Percentiles rank a stretch among this genome's conserved stretches.
Evolutionary conservation across 2,329 filamentous ascomycete species (phyloP).

Genomic region (Cordyceps cicadae): DNA sequence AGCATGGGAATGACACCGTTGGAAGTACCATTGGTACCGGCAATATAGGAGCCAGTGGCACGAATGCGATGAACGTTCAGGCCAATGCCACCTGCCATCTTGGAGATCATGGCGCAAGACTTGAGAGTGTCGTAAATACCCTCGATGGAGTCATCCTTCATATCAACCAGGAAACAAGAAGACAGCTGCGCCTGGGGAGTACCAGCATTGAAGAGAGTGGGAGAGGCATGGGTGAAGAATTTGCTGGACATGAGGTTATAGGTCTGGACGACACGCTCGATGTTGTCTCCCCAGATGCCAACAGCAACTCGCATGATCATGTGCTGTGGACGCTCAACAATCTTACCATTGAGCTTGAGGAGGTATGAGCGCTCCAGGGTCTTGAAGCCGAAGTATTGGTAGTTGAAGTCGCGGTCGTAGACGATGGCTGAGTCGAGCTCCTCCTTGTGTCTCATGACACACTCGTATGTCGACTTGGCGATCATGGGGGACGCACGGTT

Average conservation of each 20-base stretch:
- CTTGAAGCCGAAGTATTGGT: constrained; percentile 99
- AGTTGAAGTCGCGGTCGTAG: constrained; percentile 99
- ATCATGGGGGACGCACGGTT: constrained; percentile 83
- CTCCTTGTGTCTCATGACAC: constrained; percentile 89
- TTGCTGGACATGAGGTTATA: constrained; percentile 99
- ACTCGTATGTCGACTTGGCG: constrained; percentile 80
- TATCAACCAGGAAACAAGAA: constrained; percentile 97
- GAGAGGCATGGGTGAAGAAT: constrained; percentile 96
- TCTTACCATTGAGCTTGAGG: constrained; percentile 88
- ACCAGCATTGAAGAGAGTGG: constrained; percentile 95
- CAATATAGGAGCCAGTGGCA: constrained; percentile 95
- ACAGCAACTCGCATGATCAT: constrained; percentile 99
- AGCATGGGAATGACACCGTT: constrained; percentile 98
- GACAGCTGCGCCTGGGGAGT: constrained; percentile 91
- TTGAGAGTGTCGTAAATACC: constrained; percentile 99
- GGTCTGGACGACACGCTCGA: constrained; percentile 91
- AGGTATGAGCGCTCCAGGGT: constrained; percentile 96
- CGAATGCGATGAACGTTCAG: constrained; percentile 95
- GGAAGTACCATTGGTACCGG: constrained; percentile 94
- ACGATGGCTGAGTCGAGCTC: constrained; percentile 98
- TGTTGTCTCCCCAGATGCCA: constrained; percentile 89
- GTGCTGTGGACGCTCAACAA: constrained; percentile 95
- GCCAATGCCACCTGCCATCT: constrained; percentile 97
- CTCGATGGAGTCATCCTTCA: constrained; percentile 99
- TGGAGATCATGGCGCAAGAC: constrained; percentile 99